A percentile compares a stretch with the other conserved stretches of the same genome.
Evolutionary conservation across 257 asterid genomes (phyloP).

Genomic region (Cinchona pubescens): DNA sequence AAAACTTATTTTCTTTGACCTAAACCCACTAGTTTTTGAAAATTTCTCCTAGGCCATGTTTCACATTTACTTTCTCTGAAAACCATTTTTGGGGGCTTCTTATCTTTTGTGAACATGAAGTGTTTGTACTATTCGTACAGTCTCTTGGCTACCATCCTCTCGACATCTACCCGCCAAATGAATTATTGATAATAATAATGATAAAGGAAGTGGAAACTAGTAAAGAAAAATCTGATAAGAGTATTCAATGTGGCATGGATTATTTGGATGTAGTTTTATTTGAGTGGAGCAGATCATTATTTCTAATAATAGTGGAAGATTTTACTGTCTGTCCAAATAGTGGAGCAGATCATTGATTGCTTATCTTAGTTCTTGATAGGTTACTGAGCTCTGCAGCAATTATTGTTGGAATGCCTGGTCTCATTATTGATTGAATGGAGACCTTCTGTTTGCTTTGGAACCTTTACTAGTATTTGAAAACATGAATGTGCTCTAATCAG

Average conservation of each 20-base stretch:
- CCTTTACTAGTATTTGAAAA: neutral
- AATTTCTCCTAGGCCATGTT: neutral
- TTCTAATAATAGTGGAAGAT: no score
- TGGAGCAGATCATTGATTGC: no score
- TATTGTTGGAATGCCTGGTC: neutral
- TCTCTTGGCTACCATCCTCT: no score
- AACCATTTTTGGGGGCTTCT: neutral
- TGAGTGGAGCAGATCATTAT: no score
- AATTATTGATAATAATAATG: no score
- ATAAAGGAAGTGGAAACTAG: no score
- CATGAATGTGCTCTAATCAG: neutral
- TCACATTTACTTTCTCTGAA: neutral
- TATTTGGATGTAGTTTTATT: no score
- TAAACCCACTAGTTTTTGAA: neutral
- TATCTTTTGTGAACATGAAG: neutral
- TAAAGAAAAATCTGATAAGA: no score
- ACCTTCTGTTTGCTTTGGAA: neutral
- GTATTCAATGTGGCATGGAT: no score
- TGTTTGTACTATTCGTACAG: no score
- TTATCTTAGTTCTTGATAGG: slow-evolving; percentile 1
- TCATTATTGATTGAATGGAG: neutral
- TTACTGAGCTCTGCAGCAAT: neutral
- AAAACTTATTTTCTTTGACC: neutral
- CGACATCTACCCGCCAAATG: no score
- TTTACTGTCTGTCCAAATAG: no score